phyloP scores from a whole-genome alignment of 805 yeast genomes.

The Teunomyces panamensis region DNA sequence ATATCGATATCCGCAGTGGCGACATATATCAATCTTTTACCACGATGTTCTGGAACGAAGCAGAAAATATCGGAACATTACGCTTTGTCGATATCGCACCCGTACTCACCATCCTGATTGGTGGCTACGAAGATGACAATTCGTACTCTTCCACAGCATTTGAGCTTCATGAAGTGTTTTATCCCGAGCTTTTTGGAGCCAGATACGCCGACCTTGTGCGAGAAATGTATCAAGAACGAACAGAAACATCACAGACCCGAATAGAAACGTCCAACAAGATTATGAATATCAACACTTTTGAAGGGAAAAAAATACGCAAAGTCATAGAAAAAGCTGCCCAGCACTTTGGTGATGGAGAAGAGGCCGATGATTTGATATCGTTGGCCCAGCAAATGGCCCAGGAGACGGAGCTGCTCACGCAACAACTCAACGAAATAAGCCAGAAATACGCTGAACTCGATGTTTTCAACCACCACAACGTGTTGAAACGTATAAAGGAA shows the following conservation, averaged over 20 bases:
- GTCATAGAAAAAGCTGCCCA: conserved; percentile 21
- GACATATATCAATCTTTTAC: conserved; percentile 32
- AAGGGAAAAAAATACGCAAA: conserved; percentile 34
- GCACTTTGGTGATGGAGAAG: conserved; percentile 13
- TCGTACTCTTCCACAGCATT: not conserved
- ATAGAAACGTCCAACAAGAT: conserved; percentile 21
- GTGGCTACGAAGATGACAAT: conserved; percentile 22
- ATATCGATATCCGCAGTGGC: conserved; percentile 22
- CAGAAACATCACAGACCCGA: conserved; percentile 15
- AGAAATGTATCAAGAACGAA: conserved; percentile 17
- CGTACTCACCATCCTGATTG: conserved; percentile 27
- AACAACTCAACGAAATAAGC: conserved; percentile 17
- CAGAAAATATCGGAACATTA: conserved; percentile 27
- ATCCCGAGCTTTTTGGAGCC: conserved; percentile 34
- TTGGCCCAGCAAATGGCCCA: conserved; percentile 18
- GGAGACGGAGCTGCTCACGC: conserved; percentile 14
- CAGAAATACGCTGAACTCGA: conserved; percentile 16
- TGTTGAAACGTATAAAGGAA: conserved; percentile 12
- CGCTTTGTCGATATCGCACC: conserved; percentile 27
- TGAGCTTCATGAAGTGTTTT: conserved; percentile 13
- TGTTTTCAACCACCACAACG: conserved; percentile 17
- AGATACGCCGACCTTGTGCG: conserved; percentile 17
- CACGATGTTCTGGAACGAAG: conserved; percentile 36
- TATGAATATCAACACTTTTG: conserved; percentile 34
- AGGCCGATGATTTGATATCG: conserved; percentile 12